phyloP scores from a whole-genome alignment of 176 grass and related monocot species.

The Stipa capillata region DNA sequence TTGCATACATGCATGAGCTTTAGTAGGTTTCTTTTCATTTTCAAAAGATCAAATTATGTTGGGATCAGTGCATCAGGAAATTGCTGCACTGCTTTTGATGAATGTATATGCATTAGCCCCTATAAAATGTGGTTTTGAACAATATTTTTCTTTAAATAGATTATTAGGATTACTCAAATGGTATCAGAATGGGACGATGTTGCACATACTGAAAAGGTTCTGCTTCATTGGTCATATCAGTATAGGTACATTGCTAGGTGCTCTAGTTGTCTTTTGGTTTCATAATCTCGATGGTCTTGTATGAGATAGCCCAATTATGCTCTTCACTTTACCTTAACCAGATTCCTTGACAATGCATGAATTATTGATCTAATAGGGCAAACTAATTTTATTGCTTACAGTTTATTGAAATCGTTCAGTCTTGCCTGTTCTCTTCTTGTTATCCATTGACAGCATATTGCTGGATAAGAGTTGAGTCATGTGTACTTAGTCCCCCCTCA shows the following conservation, averaged over 20 bases:
- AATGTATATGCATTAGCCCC: neutral
- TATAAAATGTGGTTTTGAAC: neutral
- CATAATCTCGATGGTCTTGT: neutral
- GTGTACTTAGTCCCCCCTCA: neutral
- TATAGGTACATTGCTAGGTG: neutral
- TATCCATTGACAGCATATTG: neutral
- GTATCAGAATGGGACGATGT: neutral
- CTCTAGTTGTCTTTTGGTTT: neutral
- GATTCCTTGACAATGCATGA: neutral
- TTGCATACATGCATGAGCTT: neutral
- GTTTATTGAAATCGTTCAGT: neutral
- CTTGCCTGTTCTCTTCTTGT: neutral
- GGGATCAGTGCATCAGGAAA: neutral
- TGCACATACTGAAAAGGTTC: neutral
- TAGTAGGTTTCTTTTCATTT: neutral
- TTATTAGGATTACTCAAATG: neutral
- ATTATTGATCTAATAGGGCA: neutral
- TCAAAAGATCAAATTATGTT: neutral
- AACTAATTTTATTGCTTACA: neutral
- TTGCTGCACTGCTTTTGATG: neutral
- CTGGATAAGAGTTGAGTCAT: neutral
- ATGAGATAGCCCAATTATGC: neutral
- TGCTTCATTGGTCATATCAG: neutral
- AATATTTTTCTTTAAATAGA: neutral
- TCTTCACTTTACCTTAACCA: neutral